Evolutionary conservation across 768 basidiomycete species (phyloP), one percentile per base, ranked within the genome.

Genomic region (Fistulinella prunicolor): DNA sequence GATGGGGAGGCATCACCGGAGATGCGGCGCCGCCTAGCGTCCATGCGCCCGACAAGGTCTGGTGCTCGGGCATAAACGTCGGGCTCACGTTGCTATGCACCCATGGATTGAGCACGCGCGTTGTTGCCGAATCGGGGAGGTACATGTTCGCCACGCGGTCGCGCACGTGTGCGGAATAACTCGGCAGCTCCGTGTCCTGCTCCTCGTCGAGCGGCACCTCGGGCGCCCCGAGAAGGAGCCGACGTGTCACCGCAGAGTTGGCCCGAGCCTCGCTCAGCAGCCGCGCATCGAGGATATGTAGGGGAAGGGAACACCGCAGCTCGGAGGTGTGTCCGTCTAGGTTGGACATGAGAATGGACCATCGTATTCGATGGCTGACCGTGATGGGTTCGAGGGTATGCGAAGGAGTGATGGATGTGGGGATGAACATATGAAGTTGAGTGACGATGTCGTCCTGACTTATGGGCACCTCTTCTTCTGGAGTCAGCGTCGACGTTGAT

Each of bases 301-400:
- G 68, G 0, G 95, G 95, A 6, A 97, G 76, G 1, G 93, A 93
- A 66, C 95, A 97, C 14, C 94, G 83, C n/a, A 98, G 75, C 66
- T 97, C 93, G 9, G 92, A 94, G 3, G 83, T 85, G 63, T 97
- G 95, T 0, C 94, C 94, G 62, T 97, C 95, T 7, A 76, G 75
- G 63, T 97, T 98, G 53, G 75, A 76, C 60, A 94, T 86, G 44
- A 83, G 72, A 52, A 91, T 86, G 14, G 65, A 79, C 89, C 89
- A 90, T 32, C 85, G 79, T 57, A 97, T 78, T 41, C 87, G 84
- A 68, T 98, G 91, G 2, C 75, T 74, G 19, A 93, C 74, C 17
- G 71, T 69, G 46, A 94, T 82, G 0, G 94, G 94, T 50, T 89
- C 86, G 26, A 89, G 73, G 6, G 72, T 47, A 51, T 93, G 90